Percentiles rank a stretch among this genome's conserved stretches.
These are phyloP conservation scores for Trichoderma polysporum DNA, from an alignment of 2,329 filamentous ascomycete species.

Conservation along the genomic window DNA sequence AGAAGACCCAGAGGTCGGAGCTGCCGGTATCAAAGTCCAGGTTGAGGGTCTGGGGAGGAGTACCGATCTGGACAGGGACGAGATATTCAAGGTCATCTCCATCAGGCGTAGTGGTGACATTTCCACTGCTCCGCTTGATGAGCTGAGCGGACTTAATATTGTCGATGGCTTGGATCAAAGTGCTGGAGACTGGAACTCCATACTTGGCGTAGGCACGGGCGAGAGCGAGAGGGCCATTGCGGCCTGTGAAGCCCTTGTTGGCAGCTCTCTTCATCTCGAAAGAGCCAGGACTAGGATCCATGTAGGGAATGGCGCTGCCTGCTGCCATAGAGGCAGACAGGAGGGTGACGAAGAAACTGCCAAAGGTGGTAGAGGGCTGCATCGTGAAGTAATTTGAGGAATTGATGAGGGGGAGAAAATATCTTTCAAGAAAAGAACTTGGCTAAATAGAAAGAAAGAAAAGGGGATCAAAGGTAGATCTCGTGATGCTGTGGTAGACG, in stretches of 20 bases:
- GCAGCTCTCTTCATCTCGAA: slow-evolving; percentile 15
- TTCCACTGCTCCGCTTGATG: slow-evolving; percentile 15
- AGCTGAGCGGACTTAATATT: slow-evolving; percentile 2
- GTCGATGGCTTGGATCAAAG: slow-evolving; percentile 16
- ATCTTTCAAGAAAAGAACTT: background rate
- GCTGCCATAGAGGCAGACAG: slow-evolving; percentile 19
- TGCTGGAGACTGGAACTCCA: slow-evolving; percentile 18
- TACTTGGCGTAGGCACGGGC: slow-evolving; percentile 24
- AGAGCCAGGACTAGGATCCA: background rate
- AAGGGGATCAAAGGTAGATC: background rate
- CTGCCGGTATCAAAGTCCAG: slow-evolving; percentile 29
- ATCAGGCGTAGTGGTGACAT: slow-evolving; percentile 8
- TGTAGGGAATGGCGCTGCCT: slow-evolving; percentile 13
- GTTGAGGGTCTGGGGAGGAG: slow-evolving; percentile 24
- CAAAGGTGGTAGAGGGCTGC: slow-evolving; percentile 13
- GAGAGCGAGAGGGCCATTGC: slow-evolving; percentile 21
- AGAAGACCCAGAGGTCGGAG: slow-evolving; percentile 39
- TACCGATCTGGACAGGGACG: slow-evolving; percentile 25
- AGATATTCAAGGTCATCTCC: slow-evolving; percentile 22
- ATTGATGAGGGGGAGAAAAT: background rate
- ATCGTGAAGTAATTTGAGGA: background rate
- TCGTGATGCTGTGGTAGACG: background rate
- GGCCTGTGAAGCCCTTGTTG: slow-evolving; percentile 13
- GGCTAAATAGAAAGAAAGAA: background rate
- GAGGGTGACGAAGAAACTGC: slow-evolving; percentile 17